Base-by-base conservation (phyloP, 164 flowering plant genomes). In the grape (Vitis vinifera) region DNA sequence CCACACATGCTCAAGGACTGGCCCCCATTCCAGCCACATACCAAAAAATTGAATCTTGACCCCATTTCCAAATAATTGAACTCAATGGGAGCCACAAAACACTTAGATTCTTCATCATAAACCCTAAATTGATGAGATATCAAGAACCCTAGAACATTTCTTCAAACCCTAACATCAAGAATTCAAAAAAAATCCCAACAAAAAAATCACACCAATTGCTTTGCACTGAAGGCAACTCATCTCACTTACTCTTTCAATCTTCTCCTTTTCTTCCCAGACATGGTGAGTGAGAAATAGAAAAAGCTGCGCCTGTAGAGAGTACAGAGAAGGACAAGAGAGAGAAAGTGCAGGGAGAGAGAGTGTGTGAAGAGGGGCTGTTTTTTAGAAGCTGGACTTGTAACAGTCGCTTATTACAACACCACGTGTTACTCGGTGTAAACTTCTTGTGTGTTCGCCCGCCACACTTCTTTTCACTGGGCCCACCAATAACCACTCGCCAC, bases 221-320 rank as follows among this genome's bases (percentile, higher is more conserved):
- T 68, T 15, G 17, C 5, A 9, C 4, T 11, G 62, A 10, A 44
- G 29, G 12, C 61, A 37, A 17, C 16, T 13, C 8, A 9, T 55
- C 7, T 29, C 64, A 71, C 88, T 76, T 73, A 85, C 88, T 52
- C 70, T 73, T 78, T 83, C 66, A 76, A 23, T 68, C 77, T 81
- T 65, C 75, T 82, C 57, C 81, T 76, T 72, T 69, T 79, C 55
- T 67, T 79, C 37, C 79, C 82, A 9, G 75, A 74, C 83, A 80
- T 80, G 51, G 44, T 47, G 47, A 30, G 58, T 31, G 44, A 37
- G 4, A 37, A 37, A 37, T 37, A 37, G 44, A 37, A 37, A 37
- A 37, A 4, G 44, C 44, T 37, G 44, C 44, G 44, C 7, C 44
- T 6, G 4, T 37, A 37, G 44, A 6, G 44, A 37, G 5, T 3